These are phyloP conservation scores for Thymus mandschuricus DNA, from an alignment of 257 asterid species.

Conservation along the genomic window DNA sequence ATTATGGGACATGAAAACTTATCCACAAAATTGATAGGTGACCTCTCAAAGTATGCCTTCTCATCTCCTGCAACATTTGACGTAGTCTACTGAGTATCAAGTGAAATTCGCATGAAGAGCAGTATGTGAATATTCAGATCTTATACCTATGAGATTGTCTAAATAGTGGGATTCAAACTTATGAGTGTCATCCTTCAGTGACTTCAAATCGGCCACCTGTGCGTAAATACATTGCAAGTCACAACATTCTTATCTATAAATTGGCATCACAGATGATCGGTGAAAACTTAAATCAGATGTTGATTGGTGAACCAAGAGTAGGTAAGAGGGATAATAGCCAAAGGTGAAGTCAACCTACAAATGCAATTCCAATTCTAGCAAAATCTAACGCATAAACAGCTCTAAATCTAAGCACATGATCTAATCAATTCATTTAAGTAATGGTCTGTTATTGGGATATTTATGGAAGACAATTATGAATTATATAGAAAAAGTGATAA, in stretches of 20 bases:
- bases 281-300: background rate
- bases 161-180: conserved; percentile 90
- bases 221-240: conserved; percentile 6
- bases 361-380: background rate
- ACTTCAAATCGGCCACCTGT: conserved; percentile 87
- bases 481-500: background rate
- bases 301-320: background rate
- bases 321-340: background rate
- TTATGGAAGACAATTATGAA: conserved; percentile 1
- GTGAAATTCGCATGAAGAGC: background rate
- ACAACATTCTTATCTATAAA: conserved; percentile 5
- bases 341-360: background rate
- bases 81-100: conserved; percentile 12
- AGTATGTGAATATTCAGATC: conserved; percentile 9
- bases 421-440: conserved; percentile 10
- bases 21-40: conserved; percentile 82
- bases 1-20: conserved; percentile 84
- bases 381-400: background rate
- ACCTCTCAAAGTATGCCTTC: conserved; percentile 63
- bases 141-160: conserved; percentile 73
- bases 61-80: conserved; percentile 59
- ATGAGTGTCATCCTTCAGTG: conserved; percentile 74
- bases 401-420: background rate
- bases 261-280: background rate
- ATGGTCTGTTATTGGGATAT: background rate